Conservation (phyloP, 768 basidiomycete genomes). For the Ramaria rubella region DNA sequence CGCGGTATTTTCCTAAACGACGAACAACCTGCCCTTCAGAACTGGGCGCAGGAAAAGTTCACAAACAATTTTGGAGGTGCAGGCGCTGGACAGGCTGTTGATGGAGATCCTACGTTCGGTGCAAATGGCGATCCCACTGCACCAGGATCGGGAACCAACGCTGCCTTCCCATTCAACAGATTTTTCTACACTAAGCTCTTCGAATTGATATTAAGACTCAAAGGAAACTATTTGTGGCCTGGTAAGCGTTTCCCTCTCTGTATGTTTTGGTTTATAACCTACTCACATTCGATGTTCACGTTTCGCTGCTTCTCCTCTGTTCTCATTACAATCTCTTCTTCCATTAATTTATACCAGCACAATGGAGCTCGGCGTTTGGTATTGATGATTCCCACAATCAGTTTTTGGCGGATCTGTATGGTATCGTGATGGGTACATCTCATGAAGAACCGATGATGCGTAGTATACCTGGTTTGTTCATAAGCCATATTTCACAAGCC, state of each 20-base stretch:
- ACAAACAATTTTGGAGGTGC: conserved; percentile 44
- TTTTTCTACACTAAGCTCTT: conserved; percentile 57
- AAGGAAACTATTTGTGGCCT: conserved; percentile 72
- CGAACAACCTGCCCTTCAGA: conserved; percentile 64
- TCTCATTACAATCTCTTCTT: neutral
- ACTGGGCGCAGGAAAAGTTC: conserved; percentile 66
- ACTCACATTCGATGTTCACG: neutral
- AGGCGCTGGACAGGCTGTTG: conserved; percentile 21
- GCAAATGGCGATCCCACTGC: neutral
- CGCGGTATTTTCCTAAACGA: conserved; percentile 72
- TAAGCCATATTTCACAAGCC: conserved; percentile 33
- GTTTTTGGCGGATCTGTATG: conserved; percentile 54
- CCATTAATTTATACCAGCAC: conserved; percentile 13
- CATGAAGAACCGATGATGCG: conserved; percentile 8
- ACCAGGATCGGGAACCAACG: conserved; percentile 16
- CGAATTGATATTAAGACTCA: conserved; percentile 54
- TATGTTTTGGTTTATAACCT: neutral
- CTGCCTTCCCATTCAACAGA: conserved; percentile 55
- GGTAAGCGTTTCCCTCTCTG: too few species aligned
- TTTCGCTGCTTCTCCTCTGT: neutral
- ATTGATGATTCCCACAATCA: conserved; percentile 58
- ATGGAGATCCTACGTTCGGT: neutral
- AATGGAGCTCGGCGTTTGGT: conserved; percentile 38
- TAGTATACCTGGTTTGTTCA: conserved; percentile 2
- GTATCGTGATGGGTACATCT: conserved; percentile 61